phyloP scores from a whole-genome alignment of 2,329 filamentous ascomycete genomes.

The Lasiodiplodia sp. region DNA sequence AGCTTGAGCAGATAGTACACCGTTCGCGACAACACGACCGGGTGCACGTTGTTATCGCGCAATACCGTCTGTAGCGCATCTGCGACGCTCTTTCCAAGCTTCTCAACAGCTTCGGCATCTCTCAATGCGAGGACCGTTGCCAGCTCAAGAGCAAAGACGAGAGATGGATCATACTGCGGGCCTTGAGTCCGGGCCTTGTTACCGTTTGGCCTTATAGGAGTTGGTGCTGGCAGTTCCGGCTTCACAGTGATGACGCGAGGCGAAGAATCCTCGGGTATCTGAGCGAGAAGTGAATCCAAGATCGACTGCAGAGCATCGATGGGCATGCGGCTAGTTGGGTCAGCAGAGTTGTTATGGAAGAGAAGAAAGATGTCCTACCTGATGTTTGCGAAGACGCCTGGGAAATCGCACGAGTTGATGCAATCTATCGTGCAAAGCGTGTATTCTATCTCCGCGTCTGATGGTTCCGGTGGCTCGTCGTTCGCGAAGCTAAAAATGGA shows the following conservation, averaged over 20 bases:
- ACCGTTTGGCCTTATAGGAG: constrained; percentile 65
- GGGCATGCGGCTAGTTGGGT: constrained; percentile 65
- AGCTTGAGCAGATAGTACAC: constrained; percentile 87
- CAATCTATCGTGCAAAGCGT: constrained; percentile 95
- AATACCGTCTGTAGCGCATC: constrained; percentile 82
- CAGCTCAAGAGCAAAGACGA: constrained; percentile 91
- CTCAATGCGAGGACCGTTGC: constrained; percentile 82
- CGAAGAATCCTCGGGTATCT: constrained; percentile 85
- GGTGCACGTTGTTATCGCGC: constrained; percentile 78
- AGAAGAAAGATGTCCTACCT: constrained; percentile 59
- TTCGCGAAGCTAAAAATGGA: constrained; percentile 99
- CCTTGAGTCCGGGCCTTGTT: constrained; percentile 63
- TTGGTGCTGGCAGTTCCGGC: constrained; percentile 75
- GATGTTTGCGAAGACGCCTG: constrained; percentile 82
- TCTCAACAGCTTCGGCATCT: constrained; percentile 74
- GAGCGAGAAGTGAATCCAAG: constrained; percentile 76
- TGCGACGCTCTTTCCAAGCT: constrained; percentile 80
- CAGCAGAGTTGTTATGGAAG: not conserved
- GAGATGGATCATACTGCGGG: constrained; percentile 80
- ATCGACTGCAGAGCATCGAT: constrained; percentile 66
- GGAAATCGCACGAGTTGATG: constrained; percentile 86
- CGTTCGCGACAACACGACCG: constrained; percentile 81
- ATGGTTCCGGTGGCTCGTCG: constrained; percentile 96
- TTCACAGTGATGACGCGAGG: constrained; percentile 88
- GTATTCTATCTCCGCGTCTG: constrained; percentile 95